Base-by-base conservation (phyloP, 208 protist genomes). In the Leptomonas pyrrhocoris region DNA sequence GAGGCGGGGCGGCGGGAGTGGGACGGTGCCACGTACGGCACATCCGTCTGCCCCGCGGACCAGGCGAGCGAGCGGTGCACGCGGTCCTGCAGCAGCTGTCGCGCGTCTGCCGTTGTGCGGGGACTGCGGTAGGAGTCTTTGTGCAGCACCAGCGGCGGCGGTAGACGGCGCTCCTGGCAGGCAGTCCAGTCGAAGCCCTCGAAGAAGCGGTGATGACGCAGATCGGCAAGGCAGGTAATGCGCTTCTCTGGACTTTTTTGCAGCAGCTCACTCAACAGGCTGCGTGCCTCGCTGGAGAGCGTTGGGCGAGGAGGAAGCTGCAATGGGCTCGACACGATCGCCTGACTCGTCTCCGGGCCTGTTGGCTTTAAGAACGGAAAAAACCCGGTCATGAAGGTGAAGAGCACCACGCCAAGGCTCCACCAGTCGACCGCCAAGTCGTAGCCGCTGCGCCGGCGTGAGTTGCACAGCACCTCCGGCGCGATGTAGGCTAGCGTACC, bases 401-500 rank as follows among this genome's bases (percentile, higher is more conserved):
- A 93, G 48, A 93, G 65, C 16, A 93, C 87, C 3, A 95, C 86
- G 43, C 90, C 90, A 28, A 92, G 50, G 40, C 84, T 88, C 88
- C 90, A 95, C 87, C 90, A 95, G 68, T 95, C 90, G 23, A 83
- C 90, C 34, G 85, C 87, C 2, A 92, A 68, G 31, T 84, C 87
- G 72, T 95, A 95, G 25, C 85, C 85, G 51, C 63, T 65, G 43
- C 70, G 67, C 0, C 69, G 49, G 21, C 68, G 74, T n/a, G 73
- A 45, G 61, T 71, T 75, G 54, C 36, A 43, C n/a, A 93, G 64
- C 43, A 97, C 73, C 68, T 97, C 92, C 1, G 94, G 94, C 13
- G 91, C 90, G 30, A 96, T 92, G 79, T 98, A 98, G 28, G 91
- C 86, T 7, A 92, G 72, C 18, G 94, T 98, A 42, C 94, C 94